Percentiles rank a stretch among this genome's conserved stretches.
These are phyloP conservation scores for Starmera stellimalicola DNA, from an alignment of 1,139 yeast species.

Conservation along the genomic window DNA sequence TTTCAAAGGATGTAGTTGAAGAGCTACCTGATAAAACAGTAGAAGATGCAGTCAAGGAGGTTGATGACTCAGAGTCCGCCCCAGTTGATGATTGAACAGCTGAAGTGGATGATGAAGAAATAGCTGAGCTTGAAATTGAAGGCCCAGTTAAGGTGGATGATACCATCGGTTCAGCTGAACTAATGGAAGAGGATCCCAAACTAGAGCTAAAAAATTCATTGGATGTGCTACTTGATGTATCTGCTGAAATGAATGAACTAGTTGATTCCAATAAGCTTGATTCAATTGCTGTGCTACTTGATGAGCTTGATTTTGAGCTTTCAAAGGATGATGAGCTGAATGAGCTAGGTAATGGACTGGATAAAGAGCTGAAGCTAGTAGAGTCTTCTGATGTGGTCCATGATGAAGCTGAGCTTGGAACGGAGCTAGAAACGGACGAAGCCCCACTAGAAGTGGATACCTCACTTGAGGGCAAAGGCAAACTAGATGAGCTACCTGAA, in stretches of 20 bases:
- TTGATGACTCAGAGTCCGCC: too few species aligned
- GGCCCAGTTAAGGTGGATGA: too few species aligned
- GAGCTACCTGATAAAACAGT: not conserved
- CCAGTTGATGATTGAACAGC: too few species aligned
- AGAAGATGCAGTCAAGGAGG: too few species aligned
- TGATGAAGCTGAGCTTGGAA: not conserved
- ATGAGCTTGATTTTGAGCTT: not conserved
- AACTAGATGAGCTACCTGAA: too few species aligned
- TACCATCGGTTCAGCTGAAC: too few species aligned
- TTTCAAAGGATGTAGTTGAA: too few species aligned
- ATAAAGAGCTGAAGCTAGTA: not conserved
- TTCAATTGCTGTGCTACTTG: not conserved
- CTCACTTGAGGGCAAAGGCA: not conserved
- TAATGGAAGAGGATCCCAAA: too few species aligned
- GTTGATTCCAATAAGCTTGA: not conserved
- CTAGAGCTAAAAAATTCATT: too few species aligned
- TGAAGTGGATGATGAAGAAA: too few species aligned
- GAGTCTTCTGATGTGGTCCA: not conserved
- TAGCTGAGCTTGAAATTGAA: too few species aligned
- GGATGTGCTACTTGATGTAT: too few species aligned
- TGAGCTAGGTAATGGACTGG: not conserved
- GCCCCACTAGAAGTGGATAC: not conserved
- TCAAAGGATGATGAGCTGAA: conserved; percentile 9
- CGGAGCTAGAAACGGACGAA: not conserved
- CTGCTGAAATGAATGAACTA: not conserved